A percentile compares a stretch with the other conserved stretches of the same genome.
Evolutionary conservation across 1,284 basidiomycete species (phyloP).

Genomic region (Ceratobasidium papillatum): DNA sequence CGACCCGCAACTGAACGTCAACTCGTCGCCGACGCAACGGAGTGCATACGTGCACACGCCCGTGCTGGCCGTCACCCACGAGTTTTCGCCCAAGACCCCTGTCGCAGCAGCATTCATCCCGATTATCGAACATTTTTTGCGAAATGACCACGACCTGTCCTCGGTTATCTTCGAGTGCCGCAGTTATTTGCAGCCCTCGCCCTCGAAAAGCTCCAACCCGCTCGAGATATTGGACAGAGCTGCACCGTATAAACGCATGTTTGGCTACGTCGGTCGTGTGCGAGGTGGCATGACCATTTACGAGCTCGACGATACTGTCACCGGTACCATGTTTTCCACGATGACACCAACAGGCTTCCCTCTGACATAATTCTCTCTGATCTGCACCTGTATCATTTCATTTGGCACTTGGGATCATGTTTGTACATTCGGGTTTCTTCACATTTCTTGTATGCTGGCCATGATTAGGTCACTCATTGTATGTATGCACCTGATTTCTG

Average conservation of each 20-base stretch:
- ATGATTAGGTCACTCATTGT: neutral
- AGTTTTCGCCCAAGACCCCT: constrained; percentile 21
- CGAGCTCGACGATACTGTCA: constrained; percentile 36
- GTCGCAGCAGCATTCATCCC: constrained; percentile 15
- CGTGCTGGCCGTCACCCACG: constrained; percentile 22
- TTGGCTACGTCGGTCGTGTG: constrained; percentile 27
- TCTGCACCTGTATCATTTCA: neutral
- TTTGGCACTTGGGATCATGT: neutral
- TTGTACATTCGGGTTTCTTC: neutral
- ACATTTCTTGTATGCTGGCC: neutral
- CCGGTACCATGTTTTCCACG: constrained; percentile 35
- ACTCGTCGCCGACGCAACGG: constrained; percentile 17
- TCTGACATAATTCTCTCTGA: neutral
- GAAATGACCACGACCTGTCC: constrained; percentile 30
- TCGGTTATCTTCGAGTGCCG: constrained; percentile 38
- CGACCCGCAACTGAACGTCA: constrained; percentile 30
- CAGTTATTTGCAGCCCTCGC: constrained; percentile 25
- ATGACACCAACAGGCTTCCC: constrained; percentile 25
- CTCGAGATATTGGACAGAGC: constrained; percentile 28
- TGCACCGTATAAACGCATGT: constrained; percentile 35
- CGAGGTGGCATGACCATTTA: constrained; percentile 29
- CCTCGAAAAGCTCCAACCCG: neutral
- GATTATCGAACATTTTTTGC: constrained; percentile 30
- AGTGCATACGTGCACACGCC: constrained; percentile 22
- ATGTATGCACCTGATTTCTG: neutral